Evolutionary conservation across 2,329 filamentous ascomycete species (phyloP).

Genomic region (Monilinia vaccinii-corymbosi): DNA sequence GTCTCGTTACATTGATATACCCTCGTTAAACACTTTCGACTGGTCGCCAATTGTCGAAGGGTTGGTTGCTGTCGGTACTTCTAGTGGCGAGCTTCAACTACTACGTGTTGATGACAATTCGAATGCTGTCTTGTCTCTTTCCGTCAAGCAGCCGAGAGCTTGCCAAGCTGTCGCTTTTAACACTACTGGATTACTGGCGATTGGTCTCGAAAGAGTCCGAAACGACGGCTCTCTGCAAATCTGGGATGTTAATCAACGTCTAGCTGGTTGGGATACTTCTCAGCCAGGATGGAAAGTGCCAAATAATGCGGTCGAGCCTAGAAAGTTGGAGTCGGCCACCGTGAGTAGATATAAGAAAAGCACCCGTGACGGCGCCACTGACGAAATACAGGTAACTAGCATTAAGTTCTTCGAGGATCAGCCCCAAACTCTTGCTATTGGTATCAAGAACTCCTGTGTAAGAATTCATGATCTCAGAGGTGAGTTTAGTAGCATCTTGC

Average conservation of each 20-base stretch:
- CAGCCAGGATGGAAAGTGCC: slow-evolving; percentile 36
- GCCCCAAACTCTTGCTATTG: slow-evolving; percentile 65
- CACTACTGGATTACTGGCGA: slow-evolving; percentile 60
- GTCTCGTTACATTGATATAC: slow-evolving; percentile 53
- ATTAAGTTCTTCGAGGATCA: slow-evolving; percentile 74
- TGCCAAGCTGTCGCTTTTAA: slow-evolving; percentile 80
- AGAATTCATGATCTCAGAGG: slow-evolving; percentile 72
- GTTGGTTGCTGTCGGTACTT: slow-evolving; percentile 66
- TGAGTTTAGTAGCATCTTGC: slow-evolving; percentile 30
- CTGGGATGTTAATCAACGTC: slow-evolving; percentile 61
- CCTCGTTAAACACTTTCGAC: slow-evolving; percentile 55
- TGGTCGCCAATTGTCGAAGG: slow-evolving; percentile 55
- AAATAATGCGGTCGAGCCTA: slow-evolving; percentile 36
- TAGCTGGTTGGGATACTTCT: slow-evolving; percentile 40
- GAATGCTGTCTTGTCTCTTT: slow-evolving; percentile 55
- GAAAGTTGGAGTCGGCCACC: slow-evolving; percentile 42
- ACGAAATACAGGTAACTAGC: slow-evolving; percentile 68
- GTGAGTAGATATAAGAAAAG: slow-evolving; percentile 3
- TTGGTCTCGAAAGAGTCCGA: slow-evolving; percentile 70
- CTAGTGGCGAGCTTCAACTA: slow-evolving; percentile 66
- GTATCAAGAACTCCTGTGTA: slow-evolving; percentile 66
- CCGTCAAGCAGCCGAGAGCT: slow-evolving; percentile 64
- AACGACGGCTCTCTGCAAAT: slow-evolving; percentile 78
- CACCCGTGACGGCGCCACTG: background rate
- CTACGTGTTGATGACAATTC: slow-evolving; percentile 63